Evolutionary conservation across 306 rosid genomes (phyloP).

Genomic region (Fragaria nilgerrensis): DNA sequence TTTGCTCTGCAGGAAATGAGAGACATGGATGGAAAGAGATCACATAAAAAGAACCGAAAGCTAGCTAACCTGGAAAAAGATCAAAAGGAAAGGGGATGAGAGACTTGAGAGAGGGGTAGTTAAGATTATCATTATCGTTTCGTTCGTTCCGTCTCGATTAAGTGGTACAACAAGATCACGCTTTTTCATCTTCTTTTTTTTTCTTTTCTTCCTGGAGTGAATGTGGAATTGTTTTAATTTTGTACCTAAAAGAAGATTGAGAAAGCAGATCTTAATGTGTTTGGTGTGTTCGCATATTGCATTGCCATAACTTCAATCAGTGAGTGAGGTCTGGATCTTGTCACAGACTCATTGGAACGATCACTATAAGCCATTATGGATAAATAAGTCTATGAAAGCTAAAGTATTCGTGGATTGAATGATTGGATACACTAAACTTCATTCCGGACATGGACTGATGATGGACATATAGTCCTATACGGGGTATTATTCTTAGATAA

Average conservation of each 20-base stretch:
- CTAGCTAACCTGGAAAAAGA: background rate
- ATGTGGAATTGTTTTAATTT: background rate
- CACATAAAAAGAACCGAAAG: conserved; percentile 1
- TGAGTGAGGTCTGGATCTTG: background rate
- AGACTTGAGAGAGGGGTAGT: background rate
- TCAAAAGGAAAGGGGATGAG: background rate
- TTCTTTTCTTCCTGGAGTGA: background rate
- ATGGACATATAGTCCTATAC: background rate
- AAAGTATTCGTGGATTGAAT: background rate
- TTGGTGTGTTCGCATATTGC: background rate
- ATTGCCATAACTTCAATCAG: background rate
- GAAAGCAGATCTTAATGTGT: conserved; percentile 9
- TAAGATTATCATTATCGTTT: conserved; percentile 9
- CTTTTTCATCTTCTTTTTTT: background rate
- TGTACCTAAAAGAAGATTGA: background rate
- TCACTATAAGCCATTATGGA: conserved; percentile 6
- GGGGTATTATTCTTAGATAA: background rate
- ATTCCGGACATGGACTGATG: background rate
- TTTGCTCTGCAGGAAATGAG: conserved; percentile 2
- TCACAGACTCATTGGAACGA: background rate
- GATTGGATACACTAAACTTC: background rate
- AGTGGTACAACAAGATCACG: conserved; percentile 1
- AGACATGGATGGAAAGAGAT: background rate
- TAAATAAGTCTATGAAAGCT: background rate
- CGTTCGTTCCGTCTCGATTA: background rate